Evolutionary conservation across 164 flowering plant species (phyloP).

Genomic region (Buxus sempervirens): DNA sequence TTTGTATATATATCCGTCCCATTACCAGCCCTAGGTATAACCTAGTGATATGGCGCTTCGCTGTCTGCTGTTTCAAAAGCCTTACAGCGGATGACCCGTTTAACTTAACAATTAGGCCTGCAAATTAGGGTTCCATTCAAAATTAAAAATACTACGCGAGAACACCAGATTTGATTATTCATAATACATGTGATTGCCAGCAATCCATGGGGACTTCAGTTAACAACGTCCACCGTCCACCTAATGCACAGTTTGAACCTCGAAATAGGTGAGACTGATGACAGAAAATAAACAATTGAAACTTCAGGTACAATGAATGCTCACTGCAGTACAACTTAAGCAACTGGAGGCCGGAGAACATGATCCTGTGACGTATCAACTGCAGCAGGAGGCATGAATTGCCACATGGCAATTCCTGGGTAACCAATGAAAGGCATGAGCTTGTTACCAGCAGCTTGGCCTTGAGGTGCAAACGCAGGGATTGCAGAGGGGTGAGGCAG

Average conservation of each 20-base stretch:
- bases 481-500: constrained; percentile 56
- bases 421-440: constrained; percentile 71
- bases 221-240: constrained; percentile 5
- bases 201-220: not conserved
- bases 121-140: too few relatives aligned
- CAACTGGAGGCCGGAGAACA: constrained; percentile 90
- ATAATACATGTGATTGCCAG: constrained; percentile 23
- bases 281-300: constrained; percentile 12
- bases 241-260: constrained; percentile 13
- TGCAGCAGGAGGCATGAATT: constrained; percentile 92
- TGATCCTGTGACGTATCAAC: constrained; percentile 96
- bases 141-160: not conserved
- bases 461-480: constrained; percentile 65
- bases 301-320: not conserved
- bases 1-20: too few relatives aligned
- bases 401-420: constrained; percentile 97
- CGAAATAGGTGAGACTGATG: constrained; percentile 2
- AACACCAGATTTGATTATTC: constrained; percentile 19
- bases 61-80: too few relatives aligned
- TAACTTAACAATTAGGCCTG: too few relatives aligned
- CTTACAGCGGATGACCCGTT: not conserved
- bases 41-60: too few relatives aligned
- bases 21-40: too few relatives aligned
- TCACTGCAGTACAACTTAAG: constrained; percentile 34
- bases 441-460: constrained; percentile 67